A percentile compares a stretch with the other conserved stretches of the same genome.
These are phyloP conservation scores for Cornus florida DNA, from an alignment of 148 eudicot genomes.

Conservation along the genomic window DNA sequence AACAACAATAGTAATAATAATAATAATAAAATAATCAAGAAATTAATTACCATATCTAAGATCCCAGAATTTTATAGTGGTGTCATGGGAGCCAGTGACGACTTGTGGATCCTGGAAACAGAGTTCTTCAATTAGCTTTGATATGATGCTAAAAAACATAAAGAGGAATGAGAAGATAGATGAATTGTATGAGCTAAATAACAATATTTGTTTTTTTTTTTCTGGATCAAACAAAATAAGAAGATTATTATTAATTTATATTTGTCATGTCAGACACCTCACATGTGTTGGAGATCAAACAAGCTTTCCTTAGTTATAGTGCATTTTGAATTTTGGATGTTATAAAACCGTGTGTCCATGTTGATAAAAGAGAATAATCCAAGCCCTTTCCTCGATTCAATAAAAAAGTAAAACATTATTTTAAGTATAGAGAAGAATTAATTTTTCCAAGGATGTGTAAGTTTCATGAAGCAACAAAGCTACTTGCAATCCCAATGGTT, in stretches of 20 bases:
- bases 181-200: neutral
- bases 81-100: slow-evolving; percentile 91
- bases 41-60: slow-evolving; percentile 61
- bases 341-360: no score
- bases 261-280: neutral
- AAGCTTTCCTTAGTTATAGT: neutral
- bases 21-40: neutral
- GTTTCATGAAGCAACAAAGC: no score
- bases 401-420: no score
- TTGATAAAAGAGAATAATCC: no score
- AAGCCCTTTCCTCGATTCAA: no score
- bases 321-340: neutral
- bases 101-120: slow-evolving; percentile 93
- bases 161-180: neutral
- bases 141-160: neutral
- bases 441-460: no score
- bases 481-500: no score
- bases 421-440: no score
- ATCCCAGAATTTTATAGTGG: slow-evolving; percentile 97
- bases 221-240: no score
- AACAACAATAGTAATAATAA: no score
- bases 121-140: slow-evolving; percentile 11
- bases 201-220: neutral
- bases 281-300: neutral
- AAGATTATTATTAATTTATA: neutral